phyloP scores from a whole-genome alignment of 2,329 filamentous ascomycete genomes.

The Pestalotiopsis sp. region DNA sequence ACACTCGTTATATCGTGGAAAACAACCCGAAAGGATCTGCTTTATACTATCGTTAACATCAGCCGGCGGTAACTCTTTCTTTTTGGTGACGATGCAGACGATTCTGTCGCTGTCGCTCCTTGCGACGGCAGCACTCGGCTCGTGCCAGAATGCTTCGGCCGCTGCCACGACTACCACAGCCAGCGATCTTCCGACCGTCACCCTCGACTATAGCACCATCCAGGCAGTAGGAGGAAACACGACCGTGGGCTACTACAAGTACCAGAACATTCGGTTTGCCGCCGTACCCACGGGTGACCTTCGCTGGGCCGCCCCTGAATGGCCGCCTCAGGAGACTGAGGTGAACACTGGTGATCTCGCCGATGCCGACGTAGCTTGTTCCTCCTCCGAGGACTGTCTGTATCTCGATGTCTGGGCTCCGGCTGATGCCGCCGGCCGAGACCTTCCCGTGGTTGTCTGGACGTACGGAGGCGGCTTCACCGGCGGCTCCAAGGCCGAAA shows the following conservation, averaged over 20 bases:
- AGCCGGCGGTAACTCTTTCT: not conserved
- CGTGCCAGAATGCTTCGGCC: slow-evolving; percentile 2
- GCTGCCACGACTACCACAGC: not conserved
- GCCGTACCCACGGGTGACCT: slow-evolving; percentile 34
- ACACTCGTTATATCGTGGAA: not conserved
- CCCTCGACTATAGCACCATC: slow-evolving; percentile 31
- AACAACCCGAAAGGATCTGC: not conserved
- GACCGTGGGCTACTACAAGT: slow-evolving; percentile 34
- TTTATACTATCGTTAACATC: not conserved
- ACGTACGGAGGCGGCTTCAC: slow-evolving; percentile 12
- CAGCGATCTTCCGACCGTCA: slow-evolving; percentile 21
- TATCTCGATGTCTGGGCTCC: slow-evolving; percentile 12
- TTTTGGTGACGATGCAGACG: not conserved
- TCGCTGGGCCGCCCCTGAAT: slow-evolving; percentile 35
- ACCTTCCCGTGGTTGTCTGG: slow-evolving; percentile 7
- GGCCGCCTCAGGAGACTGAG: slow-evolving; percentile 33
- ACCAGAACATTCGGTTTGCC: slow-evolving; percentile 38
- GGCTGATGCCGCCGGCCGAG: not conserved
- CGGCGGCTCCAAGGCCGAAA: slow-evolving; percentile 20
- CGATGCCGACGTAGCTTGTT: slow-evolving; percentile 33
- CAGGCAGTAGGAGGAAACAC: slow-evolving; percentile 21
- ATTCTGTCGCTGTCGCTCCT: not conserved
- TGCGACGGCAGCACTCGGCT: not conserved
- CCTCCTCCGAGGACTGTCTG: slow-evolving; percentile 4
- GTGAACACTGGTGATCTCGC: slow-evolving; percentile 36